phyloP scores from a whole-genome alignment of 2,329 filamentous ascomycete genomes.

The Keithomyces neogunnii region DNA sequence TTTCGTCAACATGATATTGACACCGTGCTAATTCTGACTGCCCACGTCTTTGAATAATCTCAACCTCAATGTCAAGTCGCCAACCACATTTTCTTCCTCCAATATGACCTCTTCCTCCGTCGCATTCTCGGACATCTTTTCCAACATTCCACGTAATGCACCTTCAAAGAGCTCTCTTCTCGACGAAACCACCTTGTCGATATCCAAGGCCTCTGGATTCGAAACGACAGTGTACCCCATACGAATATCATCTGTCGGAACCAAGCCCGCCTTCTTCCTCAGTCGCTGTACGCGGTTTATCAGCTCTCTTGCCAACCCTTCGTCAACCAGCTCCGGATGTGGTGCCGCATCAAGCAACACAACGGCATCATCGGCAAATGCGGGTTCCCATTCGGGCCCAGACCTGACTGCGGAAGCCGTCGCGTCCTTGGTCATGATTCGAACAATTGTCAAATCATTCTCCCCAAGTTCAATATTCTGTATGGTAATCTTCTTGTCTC shows the following conservation, averaged over 20 bases:
- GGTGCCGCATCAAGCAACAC: slow-evolving; percentile 69
- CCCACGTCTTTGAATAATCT: not conserved
- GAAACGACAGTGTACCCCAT: slow-evolving; percentile 1
- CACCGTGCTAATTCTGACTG: too few relatives aligned
- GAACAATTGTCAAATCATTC: slow-evolving; percentile 52
- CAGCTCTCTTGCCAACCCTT: slow-evolving; percentile 46
- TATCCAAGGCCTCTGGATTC: not conserved
- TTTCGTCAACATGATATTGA: too few relatives aligned
- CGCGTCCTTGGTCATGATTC: slow-evolving; percentile 5
- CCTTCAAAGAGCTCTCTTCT: not conserved
- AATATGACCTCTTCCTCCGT: not conserved
- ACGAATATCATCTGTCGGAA: not conserved
- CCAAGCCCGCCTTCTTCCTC: slow-evolving; percentile 14
- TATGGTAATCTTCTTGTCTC: slow-evolving; percentile 51
- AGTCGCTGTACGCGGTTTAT: not conserved
- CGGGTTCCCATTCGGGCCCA: slow-evolving; percentile 14
- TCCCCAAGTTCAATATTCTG: slow-evolving; percentile 28
- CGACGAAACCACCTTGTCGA: not conserved
- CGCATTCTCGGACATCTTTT: not conserved
- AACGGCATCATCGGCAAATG: slow-evolving; percentile 43
- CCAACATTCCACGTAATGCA: not conserved
- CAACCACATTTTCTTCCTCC: not conserved
- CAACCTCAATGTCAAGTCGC: not conserved
- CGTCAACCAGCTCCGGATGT: slow-evolving; percentile 70
- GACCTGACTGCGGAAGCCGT: not conserved